A percentile compares a stretch with the other conserved stretches of the same genome.
Conservation (phyloP, 495 filamentous ascomycete genomes). For the Gamarada debralockiae region DNA sequence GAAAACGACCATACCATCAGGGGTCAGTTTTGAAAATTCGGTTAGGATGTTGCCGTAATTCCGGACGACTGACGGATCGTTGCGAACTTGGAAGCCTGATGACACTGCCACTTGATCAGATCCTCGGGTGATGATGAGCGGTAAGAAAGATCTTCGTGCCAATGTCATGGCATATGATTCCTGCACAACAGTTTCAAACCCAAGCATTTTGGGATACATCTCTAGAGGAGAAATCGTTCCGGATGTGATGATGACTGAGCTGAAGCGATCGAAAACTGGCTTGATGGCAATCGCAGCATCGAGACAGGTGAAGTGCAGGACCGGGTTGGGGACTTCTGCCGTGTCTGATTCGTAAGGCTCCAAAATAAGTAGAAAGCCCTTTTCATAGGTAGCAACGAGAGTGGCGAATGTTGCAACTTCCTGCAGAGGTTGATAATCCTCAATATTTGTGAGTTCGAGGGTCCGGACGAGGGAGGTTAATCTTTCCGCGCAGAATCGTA, state of each 20-base stretch:
- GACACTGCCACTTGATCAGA: slow-evolving; percentile 90
- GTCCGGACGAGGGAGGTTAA: slow-evolving; percentile 93
- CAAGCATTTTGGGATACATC: slow-evolving; percentile 99
- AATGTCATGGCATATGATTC: slow-evolving; percentile 98
- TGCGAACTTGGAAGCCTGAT: slow-evolving; percentile 88
- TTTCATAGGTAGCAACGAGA: slow-evolving; percentile 94
- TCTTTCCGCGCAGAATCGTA: slow-evolving; percentile 93
- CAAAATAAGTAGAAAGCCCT: slow-evolving; percentile 91
- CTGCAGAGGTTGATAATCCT: slow-evolving; percentile 95
- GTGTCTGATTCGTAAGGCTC: slow-evolving; percentile 96
- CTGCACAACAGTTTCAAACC: slow-evolving; percentile 85
- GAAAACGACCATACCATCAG: slow-evolving; percentile 97
- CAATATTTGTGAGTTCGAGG: slow-evolving; percentile 93
- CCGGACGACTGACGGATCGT: slow-evolving; percentile 88
- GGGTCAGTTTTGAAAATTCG: slow-evolving; percentile 91
- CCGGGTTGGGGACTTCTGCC: slow-evolving; percentile 91
- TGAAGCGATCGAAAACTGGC: slow-evolving; percentile 95
- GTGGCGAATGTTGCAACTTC: slow-evolving; percentile 99
- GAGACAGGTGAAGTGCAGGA: slow-evolving; percentile 93
- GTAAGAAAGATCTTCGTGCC: slow-evolving; percentile 89
- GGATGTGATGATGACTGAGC: slow-evolving; percentile 97
- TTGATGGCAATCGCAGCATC: slow-evolving; percentile 99
- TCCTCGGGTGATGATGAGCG: slow-evolving; percentile 95
- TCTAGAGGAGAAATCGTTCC: slow-evolving; percentile 95
- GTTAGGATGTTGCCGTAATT: slow-evolving; percentile 93